Evolutionary conservation across 2,329 filamentous ascomycete species (phyloP).

Genomic region (Paecilomyces dactylethromorphus): DNA sequence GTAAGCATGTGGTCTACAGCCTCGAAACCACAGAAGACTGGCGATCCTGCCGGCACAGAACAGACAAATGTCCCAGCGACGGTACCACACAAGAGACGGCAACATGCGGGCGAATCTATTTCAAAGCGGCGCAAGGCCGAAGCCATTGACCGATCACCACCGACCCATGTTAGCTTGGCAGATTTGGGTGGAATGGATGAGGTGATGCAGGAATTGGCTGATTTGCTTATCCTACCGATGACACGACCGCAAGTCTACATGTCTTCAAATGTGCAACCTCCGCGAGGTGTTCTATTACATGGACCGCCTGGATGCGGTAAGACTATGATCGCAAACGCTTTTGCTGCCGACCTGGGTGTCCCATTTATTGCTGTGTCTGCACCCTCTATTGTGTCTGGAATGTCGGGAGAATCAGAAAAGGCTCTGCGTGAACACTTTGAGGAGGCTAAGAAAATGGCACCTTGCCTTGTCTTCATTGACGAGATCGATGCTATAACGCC

Average conservation of each 20-base stretch:
- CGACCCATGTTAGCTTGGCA: constrained; percentile 59
- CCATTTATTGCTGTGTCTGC: constrained; percentile 78
- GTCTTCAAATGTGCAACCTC: constrained; percentile 60
- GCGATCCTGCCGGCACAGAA: constrained; percentile 16
- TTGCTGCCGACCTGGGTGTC: constrained; percentile 67
- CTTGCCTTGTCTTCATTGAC: constrained; percentile 86
- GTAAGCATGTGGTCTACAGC: constrained; percentile 51
- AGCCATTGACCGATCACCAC: constrained; percentile 56
- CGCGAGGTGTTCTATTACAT: constrained; percentile 70
- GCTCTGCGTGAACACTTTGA: constrained; percentile 81
- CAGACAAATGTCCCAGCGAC: constrained; percentile 17
- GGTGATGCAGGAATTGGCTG: constrained; percentile 62
- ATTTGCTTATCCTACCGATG: constrained; percentile 68
- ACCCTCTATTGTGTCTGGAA: constrained; percentile 74
- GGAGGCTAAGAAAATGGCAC: constrained; percentile 76
- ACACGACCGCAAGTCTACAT: constrained; percentile 60
- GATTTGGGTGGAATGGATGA: constrained; percentile 73
- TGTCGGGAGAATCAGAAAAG: constrained; percentile 85
- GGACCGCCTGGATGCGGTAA: constrained; percentile 83
- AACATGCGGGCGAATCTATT: constrained; percentile 59
- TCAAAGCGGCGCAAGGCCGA: constrained; percentile 58
- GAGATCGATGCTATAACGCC: constrained; percentile 88
- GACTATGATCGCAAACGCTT: constrained; percentile 74
- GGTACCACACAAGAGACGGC: constrained; percentile 47
- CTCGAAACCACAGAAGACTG: constrained; percentile 25